Evolutionary conservation across 139 green algal genomes (phyloP).

Genomic region (Closterium sp.): DNA sequence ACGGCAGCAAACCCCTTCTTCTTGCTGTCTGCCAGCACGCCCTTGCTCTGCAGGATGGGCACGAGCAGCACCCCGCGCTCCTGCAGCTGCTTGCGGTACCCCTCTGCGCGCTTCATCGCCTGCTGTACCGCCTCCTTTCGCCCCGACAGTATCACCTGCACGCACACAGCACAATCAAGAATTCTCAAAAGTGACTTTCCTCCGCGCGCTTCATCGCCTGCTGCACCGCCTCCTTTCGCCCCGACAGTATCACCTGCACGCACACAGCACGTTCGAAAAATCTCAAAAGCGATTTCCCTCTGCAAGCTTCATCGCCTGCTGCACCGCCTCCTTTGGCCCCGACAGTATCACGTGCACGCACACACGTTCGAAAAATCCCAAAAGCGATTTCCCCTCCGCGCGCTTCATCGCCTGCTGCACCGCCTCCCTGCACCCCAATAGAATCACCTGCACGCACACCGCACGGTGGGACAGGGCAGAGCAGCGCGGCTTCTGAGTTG

Average conservation of each 20-base stretch:
- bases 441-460: background rate
- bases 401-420: background rate
- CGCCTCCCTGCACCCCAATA: background rate
- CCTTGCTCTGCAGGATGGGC: background rate
- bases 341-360: background rate
- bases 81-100: conserved; percentile 61
- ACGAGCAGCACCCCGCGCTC: conserved; percentile 72
- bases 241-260: conserved; percentile 10
- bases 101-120: conserved; percentile 56
- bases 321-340: too few relatives aligned
- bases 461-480: too few relatives aligned
- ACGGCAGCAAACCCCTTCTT: conserved; percentile 13
- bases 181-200: too few relatives aligned
- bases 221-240: conserved; percentile 11
- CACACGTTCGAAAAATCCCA: too few relatives aligned
- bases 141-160: too few relatives aligned
- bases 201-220: too few relatives aligned
- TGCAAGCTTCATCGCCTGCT: too few relatives aligned
- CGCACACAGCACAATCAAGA: too few relatives aligned
- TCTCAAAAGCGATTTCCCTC: too few relatives aligned
- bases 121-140: background rate
- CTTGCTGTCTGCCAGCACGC: background rate
- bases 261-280: background rate
- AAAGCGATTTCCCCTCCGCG: too few relatives aligned
- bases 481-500: too few relatives aligned